Evolutionary conservation across 139 green algal species (phyloP).

Genomic region (Gonium pectorale): DNA sequence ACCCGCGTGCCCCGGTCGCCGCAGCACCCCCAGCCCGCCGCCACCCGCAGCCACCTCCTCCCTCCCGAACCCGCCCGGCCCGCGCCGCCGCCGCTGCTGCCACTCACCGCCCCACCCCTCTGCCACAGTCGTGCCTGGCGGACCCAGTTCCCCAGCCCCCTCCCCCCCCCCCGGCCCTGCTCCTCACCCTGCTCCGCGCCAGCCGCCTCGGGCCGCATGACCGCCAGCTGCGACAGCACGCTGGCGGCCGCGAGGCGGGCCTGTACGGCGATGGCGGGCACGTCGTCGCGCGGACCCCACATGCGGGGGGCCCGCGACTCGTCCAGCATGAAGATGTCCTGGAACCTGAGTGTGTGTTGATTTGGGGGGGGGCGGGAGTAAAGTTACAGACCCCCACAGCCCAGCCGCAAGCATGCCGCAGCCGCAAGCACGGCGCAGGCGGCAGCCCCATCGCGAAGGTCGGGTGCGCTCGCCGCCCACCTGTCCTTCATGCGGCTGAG

Average conservation of each 20-base stretch:
- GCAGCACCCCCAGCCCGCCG: not conserved
- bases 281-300: conserved; percentile 83
- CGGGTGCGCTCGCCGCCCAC: conserved; percentile 47
- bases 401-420: too few species aligned
- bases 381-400: too few species aligned
- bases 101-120: not conserved
- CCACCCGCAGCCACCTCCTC: not conserved
- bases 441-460: too few species aligned
- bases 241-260: conserved; percentile 73
- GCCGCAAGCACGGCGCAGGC: too few species aligned
- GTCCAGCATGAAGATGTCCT: conserved; percentile 79
- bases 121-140: too few species aligned
- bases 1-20: too few species aligned
- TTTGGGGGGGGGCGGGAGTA: too few species aligned
- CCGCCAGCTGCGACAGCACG: conserved; percentile 78
- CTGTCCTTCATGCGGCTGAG: conserved; percentile 83
- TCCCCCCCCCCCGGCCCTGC: not conserved
- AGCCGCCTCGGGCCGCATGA: conserved; percentile 25
- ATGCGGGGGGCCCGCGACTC: conserved; percentile 76
- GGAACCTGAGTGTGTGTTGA: conserved; percentile 84
- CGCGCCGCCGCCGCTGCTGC: too few species aligned
- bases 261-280: conserved; percentile 68
- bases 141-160: too few species aligned
- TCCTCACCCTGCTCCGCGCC: not conserved
- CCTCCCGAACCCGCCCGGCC: not conserved